Evolutionary conservation across 2,329 filamentous ascomycete genomes (phyloP).

Genomic region (Daldinia sp.): DNA sequence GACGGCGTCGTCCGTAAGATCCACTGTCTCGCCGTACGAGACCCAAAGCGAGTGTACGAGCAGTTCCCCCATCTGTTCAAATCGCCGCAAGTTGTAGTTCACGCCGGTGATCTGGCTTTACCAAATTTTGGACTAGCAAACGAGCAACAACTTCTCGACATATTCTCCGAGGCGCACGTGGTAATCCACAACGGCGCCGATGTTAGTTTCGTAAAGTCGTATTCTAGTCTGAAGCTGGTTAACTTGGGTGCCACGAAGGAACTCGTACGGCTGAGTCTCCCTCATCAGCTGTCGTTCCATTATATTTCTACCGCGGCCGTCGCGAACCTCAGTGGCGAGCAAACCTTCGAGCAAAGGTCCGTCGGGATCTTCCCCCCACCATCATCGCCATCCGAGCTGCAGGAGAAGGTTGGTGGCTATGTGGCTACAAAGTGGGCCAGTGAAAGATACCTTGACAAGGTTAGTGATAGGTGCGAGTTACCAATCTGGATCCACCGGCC

Average conservation of each 20-base stretch:
- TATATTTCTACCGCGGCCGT: conserved; percentile 52
- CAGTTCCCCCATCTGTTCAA: neutral
- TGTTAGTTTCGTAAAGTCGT: conserved; percentile 55
- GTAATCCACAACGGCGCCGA: conserved; percentile 68
- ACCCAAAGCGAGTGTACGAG: neutral
- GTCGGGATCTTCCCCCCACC: neutral
- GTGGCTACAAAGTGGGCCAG: conserved; percentile 6
- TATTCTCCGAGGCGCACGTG: conserved; percentile 50
- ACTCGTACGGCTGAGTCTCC: conserved; percentile 52
- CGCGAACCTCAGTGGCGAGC: neutral
- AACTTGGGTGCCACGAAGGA: conserved; percentile 55
- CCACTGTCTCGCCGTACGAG: conserved; percentile 39
- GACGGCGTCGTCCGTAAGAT: conserved; percentile 19
- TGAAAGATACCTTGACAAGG: conserved; percentile 37
- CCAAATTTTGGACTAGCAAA: conserved; percentile 21
- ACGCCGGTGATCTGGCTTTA: neutral
- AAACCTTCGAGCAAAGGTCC: neutral
- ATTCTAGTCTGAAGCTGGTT: conserved; percentile 49
- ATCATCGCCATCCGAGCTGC: conserved; percentile 3
- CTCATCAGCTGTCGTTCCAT: conserved; percentile 52
- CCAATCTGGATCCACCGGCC: conserved; percentile 19
- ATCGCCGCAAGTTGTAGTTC: neutral
- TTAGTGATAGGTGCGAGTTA: neutral
- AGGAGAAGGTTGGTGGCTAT: conserved; percentile 24
- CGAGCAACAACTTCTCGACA: neutral